Evolutionary conservation across 108 stramenopile species (phyloP).

Genomic region (Skeletonema marinoi): DNA sequence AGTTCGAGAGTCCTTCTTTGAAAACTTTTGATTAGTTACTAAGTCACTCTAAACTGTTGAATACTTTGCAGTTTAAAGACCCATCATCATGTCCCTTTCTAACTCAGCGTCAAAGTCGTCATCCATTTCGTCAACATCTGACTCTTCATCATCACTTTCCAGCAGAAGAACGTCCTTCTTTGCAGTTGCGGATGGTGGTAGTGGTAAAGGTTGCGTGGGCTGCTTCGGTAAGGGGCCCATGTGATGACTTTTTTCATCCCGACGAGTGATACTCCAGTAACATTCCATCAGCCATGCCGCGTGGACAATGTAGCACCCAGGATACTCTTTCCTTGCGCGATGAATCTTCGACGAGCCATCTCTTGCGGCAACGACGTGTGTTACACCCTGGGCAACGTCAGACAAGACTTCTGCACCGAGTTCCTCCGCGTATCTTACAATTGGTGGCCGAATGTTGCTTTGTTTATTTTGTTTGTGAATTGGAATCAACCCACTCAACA

Average conservation of each 20-base stretch:
- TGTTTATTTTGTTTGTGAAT: slow-evolving; percentile 59
- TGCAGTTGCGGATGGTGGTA: not conserved
- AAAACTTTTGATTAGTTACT: not conserved
- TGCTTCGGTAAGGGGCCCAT: slow-evolving; percentile 39
- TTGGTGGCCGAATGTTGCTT: slow-evolving; percentile 52
- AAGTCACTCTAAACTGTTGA: not conserved
- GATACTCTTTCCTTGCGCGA: slow-evolving; percentile 60
- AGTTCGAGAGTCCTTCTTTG: not conserved
- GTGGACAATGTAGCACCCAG: slow-evolving; percentile 71
- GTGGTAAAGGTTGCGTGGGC: not conserved
- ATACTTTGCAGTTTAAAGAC: not conserved
- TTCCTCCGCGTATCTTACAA: slow-evolving; percentile 79
- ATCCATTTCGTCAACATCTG: slow-evolving; percentile 52
- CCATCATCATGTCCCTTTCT: slow-evolving; percentile 58
- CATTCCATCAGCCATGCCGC: slow-evolving; percentile 86
- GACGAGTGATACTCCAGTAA: slow-evolving; percentile 67
- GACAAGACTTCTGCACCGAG: slow-evolving; percentile 70
- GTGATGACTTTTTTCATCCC: slow-evolving; percentile 48
- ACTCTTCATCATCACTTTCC: slow-evolving; percentile 29
- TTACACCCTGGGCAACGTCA: slow-evolving; percentile 47
- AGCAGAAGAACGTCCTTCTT: slow-evolving; percentile 9
- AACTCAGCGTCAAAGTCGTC: slow-evolving; percentile 67
- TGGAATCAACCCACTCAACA: slow-evolving; percentile 80
- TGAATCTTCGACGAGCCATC: slow-evolving; percentile 81
- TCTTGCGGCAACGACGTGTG: slow-evolving; percentile 80